Evolutionary conservation across 305 asterid genomes (phyloP), one percentile per base, ranked within the genome.

Genomic region (Fraxinus greggii): DNA sequence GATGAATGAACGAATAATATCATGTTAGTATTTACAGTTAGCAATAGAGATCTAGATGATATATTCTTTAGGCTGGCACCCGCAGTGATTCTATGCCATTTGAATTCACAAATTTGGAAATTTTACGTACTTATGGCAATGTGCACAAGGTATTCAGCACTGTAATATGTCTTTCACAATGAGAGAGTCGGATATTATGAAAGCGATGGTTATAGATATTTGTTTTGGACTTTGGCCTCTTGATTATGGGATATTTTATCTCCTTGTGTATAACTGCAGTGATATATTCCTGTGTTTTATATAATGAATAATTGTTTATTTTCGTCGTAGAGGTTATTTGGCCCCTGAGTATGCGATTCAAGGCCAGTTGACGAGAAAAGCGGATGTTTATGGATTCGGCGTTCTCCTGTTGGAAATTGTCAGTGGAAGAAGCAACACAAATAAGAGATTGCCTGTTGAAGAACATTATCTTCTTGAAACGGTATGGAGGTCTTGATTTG

Each of bases 301-400:
- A 54, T 67, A 61, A 86, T 59, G 0, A 51, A 54, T 78, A n/a
- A 38, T 33, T 1, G 8, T 76, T 29, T 73, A 80, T 75, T 73
- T 36, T 76, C 56, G 33, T 83, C 85, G 81, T 86, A 95, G 98
- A 29, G 98, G 98, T 87, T 95, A 95, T 85, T 86, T 95, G 91
- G 98, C 98, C 40, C 98, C 98, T 3, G 98, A 95, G 83, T 93
- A 95, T 84, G 97, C 97, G 7, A 83, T 92, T 63, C 91, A 93
- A 32, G 98, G 97, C 36, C 93, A 88, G 86, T 86, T 95, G 88
- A 95, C 98, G 24, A 83, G 97, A 80, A 95, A 93, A 88, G 98
- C 97, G 23, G 98, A 95, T 89, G 78, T 95, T 76, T 95, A 92
- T 85, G 93, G 98, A 83, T 94, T 90, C n/a, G 98, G 97, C 17